Conservation (phyloP, 2,329 filamentous ascomycete genomes). For the Raffaelea arxii region DNA sequence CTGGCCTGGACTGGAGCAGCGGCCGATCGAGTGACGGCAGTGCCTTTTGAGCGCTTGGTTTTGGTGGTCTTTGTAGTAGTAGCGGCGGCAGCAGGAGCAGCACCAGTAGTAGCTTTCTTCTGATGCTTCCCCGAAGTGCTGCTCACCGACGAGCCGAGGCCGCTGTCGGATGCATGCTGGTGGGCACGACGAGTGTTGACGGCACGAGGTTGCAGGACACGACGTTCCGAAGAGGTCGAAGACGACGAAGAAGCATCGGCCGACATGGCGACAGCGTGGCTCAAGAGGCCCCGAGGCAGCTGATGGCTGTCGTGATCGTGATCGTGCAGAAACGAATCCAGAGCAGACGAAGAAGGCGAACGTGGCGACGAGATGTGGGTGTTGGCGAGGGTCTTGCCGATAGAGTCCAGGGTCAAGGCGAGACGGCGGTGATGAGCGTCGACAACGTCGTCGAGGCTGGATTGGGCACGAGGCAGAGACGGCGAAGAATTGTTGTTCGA, state of each 20-base stretch:
- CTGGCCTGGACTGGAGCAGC: slow-evolving; percentile 41
- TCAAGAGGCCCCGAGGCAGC: slow-evolving; percentile 49
- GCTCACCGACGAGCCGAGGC: slow-evolving; percentile 72
- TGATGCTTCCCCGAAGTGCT: slow-evolving; percentile 48
- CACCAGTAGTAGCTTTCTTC: slow-evolving; percentile 34
- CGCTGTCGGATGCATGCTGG: slow-evolving; percentile 75
- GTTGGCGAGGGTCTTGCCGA: slow-evolving; percentile 44
- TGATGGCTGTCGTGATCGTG: slow-evolving; percentile 49
- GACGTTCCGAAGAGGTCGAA: slow-evolving; percentile 30
- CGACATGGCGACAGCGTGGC: slow-evolving; percentile 42
- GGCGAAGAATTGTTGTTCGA: slow-evolving; percentile 46
- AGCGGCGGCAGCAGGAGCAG: no score
- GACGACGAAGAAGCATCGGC: no score
- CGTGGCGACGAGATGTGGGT: slow-evolving; percentile 21
- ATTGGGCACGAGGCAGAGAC: slow-evolving; percentile 56
- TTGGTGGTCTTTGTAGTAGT: no score
- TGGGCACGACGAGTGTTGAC: slow-evolving; percentile 38
- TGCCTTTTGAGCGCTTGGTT: no score
- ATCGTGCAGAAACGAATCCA: no score
- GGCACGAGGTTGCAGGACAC: slow-evolving; percentile 40
- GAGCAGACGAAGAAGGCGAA: slow-evolving; percentile 23
- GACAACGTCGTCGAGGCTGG: slow-evolving; percentile 61
- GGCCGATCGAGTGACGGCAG: slow-evolving; percentile 54
- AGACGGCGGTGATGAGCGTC: slow-evolving; percentile 60
- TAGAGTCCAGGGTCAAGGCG: slow-evolving; percentile 53